A percentile compares a stretch with the other conserved stretches of the same genome.
Evolutionary conservation across 176 grass and related monocot species (phyloP).

Genomic region (Hordeum vulgare): MorexV3_pseudomolecules_assembly NC_058518.1:391026241-391026740

Average conservation of each 20-base stretch:
- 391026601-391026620: too few species aligned
- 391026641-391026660: too few species aligned
- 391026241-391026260: not conserved
- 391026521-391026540: too few species aligned
- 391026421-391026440: not conserved
- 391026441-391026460: not conserved
- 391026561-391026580: too few species aligned
- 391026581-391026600: too few species aligned
- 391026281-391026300: not conserved
- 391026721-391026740: too few species aligned
- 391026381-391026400: conserved; percentile 15
- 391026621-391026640: too few species aligned
- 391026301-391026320: not conserved
- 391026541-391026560: too few species aligned
- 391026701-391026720: too few species aligned
- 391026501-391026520: too few species aligned
- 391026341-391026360: not conserved
- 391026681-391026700: too few species aligned
- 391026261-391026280: not conserved
- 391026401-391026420: not conserved
- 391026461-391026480: not conserved
- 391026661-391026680: too few species aligned
- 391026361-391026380: not conserved
- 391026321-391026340: not conserved
- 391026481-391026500: not conserved